Evolutionary conservation across 495 filamentous ascomycete genomes (phyloP).

Genomic region (Neurospora sp.): DNA sequence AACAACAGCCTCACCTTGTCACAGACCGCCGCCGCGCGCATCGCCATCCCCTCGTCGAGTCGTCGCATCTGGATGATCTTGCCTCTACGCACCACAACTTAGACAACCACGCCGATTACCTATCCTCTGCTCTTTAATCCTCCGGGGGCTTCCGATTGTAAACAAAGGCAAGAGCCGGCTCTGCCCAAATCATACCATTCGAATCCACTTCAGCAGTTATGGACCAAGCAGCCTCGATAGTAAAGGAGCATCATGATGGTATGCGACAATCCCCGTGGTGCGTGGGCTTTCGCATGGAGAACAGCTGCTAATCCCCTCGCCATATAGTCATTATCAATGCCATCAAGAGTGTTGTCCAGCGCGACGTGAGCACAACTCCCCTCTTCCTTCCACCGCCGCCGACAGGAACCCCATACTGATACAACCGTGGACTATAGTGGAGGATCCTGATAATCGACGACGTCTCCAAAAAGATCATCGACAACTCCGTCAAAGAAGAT

Average conservation of each 20-base stretch:
- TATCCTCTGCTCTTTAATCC: background rate
- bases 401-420: conserved; percentile 5
- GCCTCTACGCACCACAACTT: background rate
- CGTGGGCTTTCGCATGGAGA: background rate
- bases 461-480: conserved; percentile 64
- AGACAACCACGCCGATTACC: background rate
- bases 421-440: conserved; percentile 50
- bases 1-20: background rate
- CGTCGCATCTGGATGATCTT: background rate
- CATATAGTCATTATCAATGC: conserved; percentile 34
- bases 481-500: conserved; percentile 84
- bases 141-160: background rate
- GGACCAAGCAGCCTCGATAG: conserved; percentile 23
- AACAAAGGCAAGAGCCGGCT: conserved; percentile 4
- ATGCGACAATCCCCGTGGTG: background rate
- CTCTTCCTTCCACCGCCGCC: background rate
- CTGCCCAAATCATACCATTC: conserved; percentile 1
- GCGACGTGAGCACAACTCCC: conserved; percentile 36
- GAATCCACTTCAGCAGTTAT: conserved; percentile 7
- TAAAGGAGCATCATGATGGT: conserved; percentile 28
- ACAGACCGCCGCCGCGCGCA: background rate
- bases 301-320: background rate
- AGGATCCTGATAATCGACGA: conserved; percentile 88
- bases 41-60: background rate
- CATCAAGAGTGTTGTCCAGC: conserved; percentile 43